Base-by-base conservation (phyloP, 2,329 filamentous ascomycete species). In the Aspergillus clavatus region DNA sequence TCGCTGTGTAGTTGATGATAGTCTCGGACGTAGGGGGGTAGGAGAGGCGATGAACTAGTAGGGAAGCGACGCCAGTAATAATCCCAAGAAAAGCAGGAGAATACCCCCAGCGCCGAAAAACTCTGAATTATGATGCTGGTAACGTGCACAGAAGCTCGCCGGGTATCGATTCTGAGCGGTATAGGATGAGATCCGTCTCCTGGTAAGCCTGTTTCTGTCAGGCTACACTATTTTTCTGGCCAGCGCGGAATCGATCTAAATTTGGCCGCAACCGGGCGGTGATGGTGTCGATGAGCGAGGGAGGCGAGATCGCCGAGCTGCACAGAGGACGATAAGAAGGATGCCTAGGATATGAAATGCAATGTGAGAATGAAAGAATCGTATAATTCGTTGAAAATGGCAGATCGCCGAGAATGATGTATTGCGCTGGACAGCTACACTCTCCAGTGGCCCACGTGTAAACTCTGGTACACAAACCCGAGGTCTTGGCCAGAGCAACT, bases 181-280 rank as follows among this genome's bases (percentile, higher is more conserved):
- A n/a, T n/a, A n/a, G n/a, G n/a, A n/a, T n/a, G n/a, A n/a, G n/a
- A n/a, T n/a, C n/a, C n/a, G n/a, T n/a, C n/a, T n/a, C n/a, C n/a
- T n/a, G n/a, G 41, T 50, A 54, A 40, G 51, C 46, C 54, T 52
- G 50, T 54, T 52, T 50, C 53, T 51, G 53, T 52, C 57, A 61
- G 61, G 61, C 61, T 63, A 44, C 60, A 58, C 50, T 49, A 45
- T 58, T 57, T 49, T 38, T 43, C 42, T 38, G 26, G 24, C n/a
- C n/a, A 5, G 7, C 18, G 43, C 27, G 21, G 31, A 46, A 22
- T 27, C 27, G 29, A 46, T 43, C 46, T 48, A 46, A 46, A 38
- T 46, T 38, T 51, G 31, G 45, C 19, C 19, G 24, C n/a, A 19
- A 26, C 28, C 16, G 19, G 23, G 44, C 40, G 31, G 18, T 26